Evolutionary conservation across 2,329 filamentous ascomycete species (phyloP).

Genomic region (Apiospora phragmitis): DNA sequence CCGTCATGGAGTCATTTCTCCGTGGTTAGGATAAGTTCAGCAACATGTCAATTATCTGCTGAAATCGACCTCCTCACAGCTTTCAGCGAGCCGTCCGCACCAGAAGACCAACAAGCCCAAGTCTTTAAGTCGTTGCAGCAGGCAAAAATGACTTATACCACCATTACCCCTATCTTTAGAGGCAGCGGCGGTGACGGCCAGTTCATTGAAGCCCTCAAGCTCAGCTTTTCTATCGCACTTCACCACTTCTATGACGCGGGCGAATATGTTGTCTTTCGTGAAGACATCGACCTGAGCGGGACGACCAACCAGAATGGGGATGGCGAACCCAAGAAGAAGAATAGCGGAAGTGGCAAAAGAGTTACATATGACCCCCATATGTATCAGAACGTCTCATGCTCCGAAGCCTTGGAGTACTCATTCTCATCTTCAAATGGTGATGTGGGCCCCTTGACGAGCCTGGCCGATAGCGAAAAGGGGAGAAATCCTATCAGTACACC

Average conservation of each 20-base stretch:
- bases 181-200: neutral
- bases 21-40: too few species aligned
- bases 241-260: neutral
- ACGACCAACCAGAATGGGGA: neutral
- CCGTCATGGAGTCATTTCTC: neutral
- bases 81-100: neutral
- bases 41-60: too few species aligned
- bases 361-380: neutral
- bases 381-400: neutral
- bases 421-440: neutral
- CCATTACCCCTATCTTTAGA: neutral
- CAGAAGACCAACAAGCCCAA: neutral
- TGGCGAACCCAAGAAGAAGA: neutral
- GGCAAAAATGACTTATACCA: neutral
- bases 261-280: neutral
- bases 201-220: neutral
- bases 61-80: too few species aligned
- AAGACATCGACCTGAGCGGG: neutral
- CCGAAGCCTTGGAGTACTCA: neutral
- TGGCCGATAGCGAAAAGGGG: neutral
- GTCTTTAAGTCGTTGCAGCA: neutral
- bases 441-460: neutral
- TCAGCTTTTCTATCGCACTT: neutral
- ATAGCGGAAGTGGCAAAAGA: neutral
- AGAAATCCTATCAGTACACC: neutral